Evolutionary conservation across 495 filamentous ascomycete genomes (phyloP).

Genomic region (Xylaria telfairii): DNA sequence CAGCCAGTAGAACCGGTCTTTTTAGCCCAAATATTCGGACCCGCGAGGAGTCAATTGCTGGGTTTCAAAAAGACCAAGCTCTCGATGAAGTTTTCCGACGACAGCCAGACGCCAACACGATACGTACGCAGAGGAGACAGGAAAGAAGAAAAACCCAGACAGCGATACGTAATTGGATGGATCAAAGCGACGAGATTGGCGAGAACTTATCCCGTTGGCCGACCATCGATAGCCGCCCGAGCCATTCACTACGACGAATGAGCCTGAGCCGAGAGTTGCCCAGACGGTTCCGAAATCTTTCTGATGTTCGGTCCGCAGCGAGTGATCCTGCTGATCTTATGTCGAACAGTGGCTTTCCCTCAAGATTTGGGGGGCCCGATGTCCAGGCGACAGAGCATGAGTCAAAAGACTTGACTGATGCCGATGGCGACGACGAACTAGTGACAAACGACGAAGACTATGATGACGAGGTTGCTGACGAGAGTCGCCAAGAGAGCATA

Average conservation of each 20-base stretch:
- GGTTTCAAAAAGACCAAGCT: slow-evolving; percentile 85
- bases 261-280: slow-evolving; percentile 52
- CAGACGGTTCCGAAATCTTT: slow-evolving; percentile 48
- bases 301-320: slow-evolving; percentile 57
- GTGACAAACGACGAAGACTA: slow-evolving; percentile 75
- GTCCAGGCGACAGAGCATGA: slow-evolving; percentile 39
- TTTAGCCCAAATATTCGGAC: slow-evolving; percentile 75
- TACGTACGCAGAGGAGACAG: slow-evolving; percentile 56
- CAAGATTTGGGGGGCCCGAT: slow-evolving; percentile 31
- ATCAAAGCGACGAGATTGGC: slow-evolving; percentile 67
- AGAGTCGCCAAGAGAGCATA: slow-evolving; percentile 30
- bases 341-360: slow-evolving; percentile 48
- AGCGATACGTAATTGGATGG: slow-evolving; percentile 87
- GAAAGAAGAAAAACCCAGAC: slow-evolving; percentile 72
- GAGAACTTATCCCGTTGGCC: slow-evolving; percentile 62
- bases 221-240: slow-evolving; percentile 52
- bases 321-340: slow-evolving; percentile 62
- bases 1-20: slow-evolving; percentile 53
- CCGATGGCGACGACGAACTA: slow-evolving; percentile 88
- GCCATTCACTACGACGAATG: slow-evolving; percentile 47
- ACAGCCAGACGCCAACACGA: slow-evolving; percentile 49
- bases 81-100: slow-evolving; percentile 90
- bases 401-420: slow-evolving; percentile 67
- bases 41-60: slow-evolving; percentile 81
- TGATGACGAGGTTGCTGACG: slow-evolving; percentile 46